Percentiles rank a stretch among this genome's conserved stretches.
These are phyloP conservation scores for Candida maltosa DNA, from an alignment of 805 yeast genomes.

Conservation along the genomic window DNA sequence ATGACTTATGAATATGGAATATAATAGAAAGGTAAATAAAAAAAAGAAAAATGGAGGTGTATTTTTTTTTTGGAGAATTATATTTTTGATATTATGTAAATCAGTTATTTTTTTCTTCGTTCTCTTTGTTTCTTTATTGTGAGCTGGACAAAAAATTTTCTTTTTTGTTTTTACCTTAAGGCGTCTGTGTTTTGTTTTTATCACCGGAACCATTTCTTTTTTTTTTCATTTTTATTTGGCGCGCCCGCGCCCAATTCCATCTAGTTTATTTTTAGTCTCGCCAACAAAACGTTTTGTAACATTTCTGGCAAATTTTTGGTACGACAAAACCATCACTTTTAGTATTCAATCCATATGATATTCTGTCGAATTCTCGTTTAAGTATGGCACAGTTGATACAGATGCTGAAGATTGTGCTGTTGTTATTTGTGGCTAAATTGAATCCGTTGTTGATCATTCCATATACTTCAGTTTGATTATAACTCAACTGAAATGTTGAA, in stretches of 20 bases:
- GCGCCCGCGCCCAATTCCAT: neutral
- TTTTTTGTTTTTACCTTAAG: too few relatives aligned
- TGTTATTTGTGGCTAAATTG: conserved; percentile 44
- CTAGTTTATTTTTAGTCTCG: neutral
- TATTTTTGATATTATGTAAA: too few relatives aligned
- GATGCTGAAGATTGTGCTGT: conserved; percentile 39
- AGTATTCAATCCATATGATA: neutral
- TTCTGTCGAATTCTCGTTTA: conserved; percentile 48
- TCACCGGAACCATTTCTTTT: neutral
- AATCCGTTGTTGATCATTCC: conserved; percentile 52
- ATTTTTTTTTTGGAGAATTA: too few relatives aligned
- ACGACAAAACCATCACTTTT: neutral
- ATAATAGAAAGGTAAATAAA: too few relatives aligned
- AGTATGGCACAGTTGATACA: conserved; percentile 60
- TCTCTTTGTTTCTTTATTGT: too few relatives aligned
- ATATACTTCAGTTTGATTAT: conserved; percentile 39
- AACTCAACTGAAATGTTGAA: conserved; percentile 57
- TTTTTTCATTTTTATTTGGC: neutral
- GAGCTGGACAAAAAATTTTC: too few relatives aligned
- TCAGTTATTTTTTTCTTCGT: too few relatives aligned
- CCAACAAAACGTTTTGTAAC: conserved; percentile 12
- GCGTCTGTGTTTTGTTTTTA: too few relatives aligned
- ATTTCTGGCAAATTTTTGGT: conserved; percentile 12
- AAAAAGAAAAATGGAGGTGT: too few relatives aligned
- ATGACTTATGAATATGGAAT: too few relatives aligned